Percentiles rank a stretch among this genome's conserved stretches.
Evolutionary conservation across 768 basidiomycete species (phyloP).

Genomic region (Calvatia gigantea): DNA sequence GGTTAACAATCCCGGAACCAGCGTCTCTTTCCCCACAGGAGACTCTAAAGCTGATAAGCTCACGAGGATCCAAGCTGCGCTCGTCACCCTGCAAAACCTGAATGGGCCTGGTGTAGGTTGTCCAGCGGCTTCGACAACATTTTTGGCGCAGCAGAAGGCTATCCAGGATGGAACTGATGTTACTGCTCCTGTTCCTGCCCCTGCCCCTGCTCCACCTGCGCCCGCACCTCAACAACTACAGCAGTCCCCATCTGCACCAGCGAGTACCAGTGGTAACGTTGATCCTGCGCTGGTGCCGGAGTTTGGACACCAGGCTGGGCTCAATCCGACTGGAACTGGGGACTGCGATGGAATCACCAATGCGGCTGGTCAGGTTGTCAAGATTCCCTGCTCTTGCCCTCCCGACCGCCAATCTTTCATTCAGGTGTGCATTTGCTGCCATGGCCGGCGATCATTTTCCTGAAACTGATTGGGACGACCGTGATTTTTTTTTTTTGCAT

Average conservation of each 20-base stretch:
- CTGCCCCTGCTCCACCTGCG: constrained; percentile 28
- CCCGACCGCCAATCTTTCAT: constrained; percentile 53
- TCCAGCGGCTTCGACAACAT: constrained; percentile 63
- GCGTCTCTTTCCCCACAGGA: constrained; percentile 62
- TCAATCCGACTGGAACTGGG: constrained; percentile 68
- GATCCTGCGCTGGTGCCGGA: constrained; percentile 53
- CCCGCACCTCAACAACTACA: constrained; percentile 10
- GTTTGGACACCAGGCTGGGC: constrained; percentile 50
- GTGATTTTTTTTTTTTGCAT: not conserved
- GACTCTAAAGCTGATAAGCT: constrained; percentile 47
- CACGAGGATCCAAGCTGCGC: constrained; percentile 54
- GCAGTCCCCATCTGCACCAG: not conserved
- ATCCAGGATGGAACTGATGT: constrained; percentile 29
- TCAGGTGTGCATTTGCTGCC: constrained; percentile 26
- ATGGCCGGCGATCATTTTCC: no score
- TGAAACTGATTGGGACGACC: no score
- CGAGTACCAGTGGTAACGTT: constrained; percentile 32
- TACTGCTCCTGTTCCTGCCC: constrained; percentile 17
- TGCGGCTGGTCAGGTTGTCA: constrained; percentile 48
- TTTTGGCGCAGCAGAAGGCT: constrained; percentile 38
- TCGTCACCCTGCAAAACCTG: constrained; percentile 73
- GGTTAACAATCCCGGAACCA: constrained; percentile 60
- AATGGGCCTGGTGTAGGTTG: constrained; percentile 66
- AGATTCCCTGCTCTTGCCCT: constrained; percentile 67
- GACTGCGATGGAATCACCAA: constrained; percentile 65